These are phyloP conservation scores for Chaetomium sp. DNA, from an alignment of 2,329 filamentous ascomycete genomes.

Conservation along the genomic window DNA sequence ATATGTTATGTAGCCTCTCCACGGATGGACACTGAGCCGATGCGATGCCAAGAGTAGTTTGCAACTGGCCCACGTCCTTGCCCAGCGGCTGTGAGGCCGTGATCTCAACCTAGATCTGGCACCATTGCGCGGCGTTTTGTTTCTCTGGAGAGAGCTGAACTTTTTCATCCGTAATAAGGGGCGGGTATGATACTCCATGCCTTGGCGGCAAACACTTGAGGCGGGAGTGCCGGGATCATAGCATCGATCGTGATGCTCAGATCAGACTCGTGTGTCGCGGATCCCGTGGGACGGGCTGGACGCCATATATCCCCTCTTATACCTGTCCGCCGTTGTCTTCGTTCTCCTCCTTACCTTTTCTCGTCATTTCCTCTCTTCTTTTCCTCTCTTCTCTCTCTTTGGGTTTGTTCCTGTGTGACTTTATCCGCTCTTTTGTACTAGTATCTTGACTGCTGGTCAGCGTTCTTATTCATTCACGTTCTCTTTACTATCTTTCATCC, in stretches of 20 bases:
- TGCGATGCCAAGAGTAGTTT: no score
- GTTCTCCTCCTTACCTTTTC: background rate
- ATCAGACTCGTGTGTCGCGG: slow-evolving; percentile 17
- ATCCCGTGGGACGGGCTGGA: slow-evolving; percentile 13
- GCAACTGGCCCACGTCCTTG: no score
- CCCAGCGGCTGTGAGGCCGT: no score
- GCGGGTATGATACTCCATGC: background rate
- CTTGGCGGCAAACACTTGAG: background rate
- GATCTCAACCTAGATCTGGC: no score
- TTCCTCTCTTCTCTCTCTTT: background rate
- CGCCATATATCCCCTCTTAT: slow-evolving; percentile 18
- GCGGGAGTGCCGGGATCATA: slow-evolving; percentile 1
- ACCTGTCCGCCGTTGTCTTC: background rate
- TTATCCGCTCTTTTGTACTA: slow-evolving; percentile 14
- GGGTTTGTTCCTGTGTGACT: slow-evolving; percentile 3
- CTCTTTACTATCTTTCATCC: slow-evolving; percentile 16
- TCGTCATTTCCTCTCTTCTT: slow-evolving; percentile 2
- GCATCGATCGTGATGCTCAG: slow-evolving; percentile 1
- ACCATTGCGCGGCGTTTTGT: no score
- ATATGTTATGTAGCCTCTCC: background rate
- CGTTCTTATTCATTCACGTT: slow-evolving; percentile 4
- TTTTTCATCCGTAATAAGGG: no score
- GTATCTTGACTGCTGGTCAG: slow-evolving; percentile 25
- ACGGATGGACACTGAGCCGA: background rate
- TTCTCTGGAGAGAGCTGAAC: no score